Evolutionary conservation across 164 flowering plant genomes (phyloP).

Genomic region (Chimonanthus praecox): DNA sequence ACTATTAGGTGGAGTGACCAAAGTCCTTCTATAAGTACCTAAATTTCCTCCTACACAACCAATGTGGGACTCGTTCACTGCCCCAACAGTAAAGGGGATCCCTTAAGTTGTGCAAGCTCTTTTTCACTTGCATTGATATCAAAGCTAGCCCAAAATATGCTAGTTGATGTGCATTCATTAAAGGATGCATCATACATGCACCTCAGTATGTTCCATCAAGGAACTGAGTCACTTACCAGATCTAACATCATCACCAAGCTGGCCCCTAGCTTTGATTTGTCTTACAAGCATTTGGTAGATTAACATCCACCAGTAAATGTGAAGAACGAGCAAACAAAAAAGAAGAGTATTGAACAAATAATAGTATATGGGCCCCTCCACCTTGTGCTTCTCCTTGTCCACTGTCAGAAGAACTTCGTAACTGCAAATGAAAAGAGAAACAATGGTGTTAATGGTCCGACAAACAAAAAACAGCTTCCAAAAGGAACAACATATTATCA

Average conservation of each 20-base stretch:
- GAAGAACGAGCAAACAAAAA: slow-evolving; percentile 76
- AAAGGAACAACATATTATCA: too few relatives aligned
- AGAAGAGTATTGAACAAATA: slow-evolving; percentile 82
- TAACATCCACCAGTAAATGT: slow-evolving; percentile 89
- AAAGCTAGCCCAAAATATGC: too few relatives aligned
- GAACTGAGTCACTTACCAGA: slow-evolving; percentile 54
- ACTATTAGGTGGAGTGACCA: too few relatives aligned
- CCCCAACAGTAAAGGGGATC: too few relatives aligned
- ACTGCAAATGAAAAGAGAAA: slow-evolving; percentile 36
- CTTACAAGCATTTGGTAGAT: slow-evolving; percentile 85
- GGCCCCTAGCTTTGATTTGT: slow-evolving; percentile 81
- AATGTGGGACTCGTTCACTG: too few relatives aligned
- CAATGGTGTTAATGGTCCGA: neutral
- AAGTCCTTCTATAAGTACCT: too few relatives aligned
- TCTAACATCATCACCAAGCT: slow-evolving; percentile 85
- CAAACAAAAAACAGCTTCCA: neutral
- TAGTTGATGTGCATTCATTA: too few relatives aligned
- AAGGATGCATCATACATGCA: neutral
- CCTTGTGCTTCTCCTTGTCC: slow-evolving; percentile 60
- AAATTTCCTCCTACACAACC: too few relatives aligned
- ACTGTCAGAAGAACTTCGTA: slow-evolving; percentile 65
- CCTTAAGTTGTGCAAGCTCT: too few relatives aligned
- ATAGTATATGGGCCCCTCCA: slow-evolving; percentile 80
- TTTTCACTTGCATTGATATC: too few relatives aligned
- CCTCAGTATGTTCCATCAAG: neutral